Evolutionary conservation across 1,284 basidiomycete species (phyloP), one percentile per base, ranked within the genome.

Genomic region (Pulveroboletus sp.): DNA sequence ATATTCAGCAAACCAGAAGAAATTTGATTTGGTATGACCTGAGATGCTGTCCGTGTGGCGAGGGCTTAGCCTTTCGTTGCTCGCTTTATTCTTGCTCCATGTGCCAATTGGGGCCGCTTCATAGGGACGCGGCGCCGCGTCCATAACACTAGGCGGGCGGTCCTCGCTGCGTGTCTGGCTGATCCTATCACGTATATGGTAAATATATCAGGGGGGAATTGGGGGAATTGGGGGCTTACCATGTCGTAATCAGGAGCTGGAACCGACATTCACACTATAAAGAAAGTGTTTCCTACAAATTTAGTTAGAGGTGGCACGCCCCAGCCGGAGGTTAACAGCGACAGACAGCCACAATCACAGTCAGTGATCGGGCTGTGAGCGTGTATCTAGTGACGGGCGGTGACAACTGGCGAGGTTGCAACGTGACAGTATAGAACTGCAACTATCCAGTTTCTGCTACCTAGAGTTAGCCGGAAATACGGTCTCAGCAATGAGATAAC

Each of bases 1-100:
- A 68, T 69, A 55, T n/a, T 7, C 3, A 32, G 3, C 32, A 32
- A 32, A 32, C 32, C 32, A 32, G 37, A 41, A 12, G n/a, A 11
- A 24, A 16, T 37, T 48, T 3, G 26, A 29, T 42, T 24, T 4
- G 16, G 15, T 6, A 24, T 19, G 16, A n/a, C 19, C 9, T 5
- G 4, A 35, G 6, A 26, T 15, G 42, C 24, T 43, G 44, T 59
- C 19, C 33, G 35, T 16, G 40, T 42, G 47, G 29, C 50, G 26
- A 26, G 17, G 8, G 12, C 42, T 19, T 10, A 48, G 49, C 50
- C 42, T 24, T 40, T 6, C 12, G 36, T 42, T 19, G 21, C 36
- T 4, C 15, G 10, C 6, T 19, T 10, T 17, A 32, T 44, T 39
- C 43, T 41, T 24, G 41, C 4, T 11, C 33, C 26, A 21, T 29